phyloP scores from a whole-genome alignment of 108 stramenopile species.

The Nitzschia palea region DNA sequence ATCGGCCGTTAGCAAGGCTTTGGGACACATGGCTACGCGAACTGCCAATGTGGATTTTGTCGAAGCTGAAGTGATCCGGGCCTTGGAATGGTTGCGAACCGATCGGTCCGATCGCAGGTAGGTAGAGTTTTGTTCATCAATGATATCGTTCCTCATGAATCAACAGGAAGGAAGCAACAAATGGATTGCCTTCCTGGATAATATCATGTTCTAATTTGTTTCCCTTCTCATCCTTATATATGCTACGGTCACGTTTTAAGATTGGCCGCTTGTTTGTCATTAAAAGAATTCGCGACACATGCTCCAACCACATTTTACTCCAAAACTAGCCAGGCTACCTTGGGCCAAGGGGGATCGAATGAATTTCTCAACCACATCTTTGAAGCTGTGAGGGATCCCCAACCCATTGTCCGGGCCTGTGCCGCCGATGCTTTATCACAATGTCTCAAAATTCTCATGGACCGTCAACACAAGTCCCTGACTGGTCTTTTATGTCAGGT shows the following conservation, averaged over 20 bases:
- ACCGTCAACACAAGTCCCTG: slow-evolving; percentile 61
- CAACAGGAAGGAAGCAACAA: too few relatives aligned
- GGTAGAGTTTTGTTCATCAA: not conserved
- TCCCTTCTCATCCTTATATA: not conserved
- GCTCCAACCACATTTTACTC: slow-evolving; percentile 92
- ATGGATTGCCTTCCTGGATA: too few relatives aligned
- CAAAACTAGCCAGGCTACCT: slow-evolving; percentile 68
- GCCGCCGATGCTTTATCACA: slow-evolving; percentile 92
- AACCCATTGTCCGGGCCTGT: slow-evolving; percentile 86
- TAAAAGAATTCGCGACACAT: slow-evolving; percentile 87
- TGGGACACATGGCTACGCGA: slow-evolving; percentile 89
- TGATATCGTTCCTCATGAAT: not conserved
- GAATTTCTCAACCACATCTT: slow-evolving; percentile 91
- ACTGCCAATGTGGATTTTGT: slow-evolving; percentile 88
- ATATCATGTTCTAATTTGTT: not conserved
- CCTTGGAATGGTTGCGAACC: slow-evolving; percentile 90
- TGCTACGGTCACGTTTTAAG: slow-evolving; percentile 22
- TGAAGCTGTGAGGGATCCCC: slow-evolving; percentile 75
- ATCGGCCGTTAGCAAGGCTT: slow-evolving; percentile 74
- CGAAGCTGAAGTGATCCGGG: slow-evolving; percentile 88
- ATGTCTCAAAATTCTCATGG: slow-evolving; percentile 77
- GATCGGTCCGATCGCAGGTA: slow-evolving; percentile 78
- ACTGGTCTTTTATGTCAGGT: slow-evolving; percentile 72
- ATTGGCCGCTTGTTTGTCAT: slow-evolving; percentile 84
- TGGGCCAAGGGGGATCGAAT: slow-evolving; percentile 67